Percentiles rank a stretch among this genome's conserved stretches.
Conservation (phyloP, 2,329 filamentous ascomycete species). For the Harringtonia aguacate region DNA sequence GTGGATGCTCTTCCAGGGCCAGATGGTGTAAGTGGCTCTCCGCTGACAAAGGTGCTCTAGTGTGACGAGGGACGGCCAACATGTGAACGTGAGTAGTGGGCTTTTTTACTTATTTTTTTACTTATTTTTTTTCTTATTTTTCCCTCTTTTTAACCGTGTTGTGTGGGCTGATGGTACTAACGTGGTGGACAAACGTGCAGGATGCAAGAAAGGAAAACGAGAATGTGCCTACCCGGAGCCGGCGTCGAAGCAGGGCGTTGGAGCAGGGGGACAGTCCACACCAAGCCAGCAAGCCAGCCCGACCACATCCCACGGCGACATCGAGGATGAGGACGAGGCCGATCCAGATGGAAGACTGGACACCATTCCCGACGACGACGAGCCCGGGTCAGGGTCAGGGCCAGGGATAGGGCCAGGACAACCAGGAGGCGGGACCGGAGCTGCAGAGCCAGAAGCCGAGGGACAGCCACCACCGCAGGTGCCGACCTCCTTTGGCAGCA, state of each 20-base stretch:
- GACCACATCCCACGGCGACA: conserved; percentile 38
- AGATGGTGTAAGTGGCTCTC: too few relatives aligned
- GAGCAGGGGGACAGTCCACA: conserved; percentile 19
- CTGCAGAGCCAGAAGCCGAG: neutral
- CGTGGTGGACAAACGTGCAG: conserved; percentile 26
- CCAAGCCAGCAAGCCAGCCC: conserved; percentile 34
- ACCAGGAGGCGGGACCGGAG: neutral
- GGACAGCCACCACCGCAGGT: neutral
- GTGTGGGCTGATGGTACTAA: neutral
- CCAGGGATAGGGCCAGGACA: neutral
- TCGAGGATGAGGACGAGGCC: conserved; percentile 35
- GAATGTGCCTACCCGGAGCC: conserved; percentile 84
- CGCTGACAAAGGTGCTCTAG: conserved; percentile 28
- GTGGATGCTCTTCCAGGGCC: too few relatives aligned
- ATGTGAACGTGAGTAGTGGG: conserved; percentile 69
- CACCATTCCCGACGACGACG: conserved; percentile 42
- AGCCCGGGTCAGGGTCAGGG: conserved; percentile 12
- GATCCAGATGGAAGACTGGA: conserved; percentile 35
- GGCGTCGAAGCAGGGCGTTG: conserved; percentile 28
- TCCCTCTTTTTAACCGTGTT: neutral
- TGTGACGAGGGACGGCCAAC: conserved; percentile 84
- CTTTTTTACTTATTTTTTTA: neutral
- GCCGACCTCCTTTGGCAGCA: neutral
- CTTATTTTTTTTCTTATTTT: neutral
- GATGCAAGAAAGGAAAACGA: conserved; percentile 83